Evolutionary conservation across 2,329 filamentous ascomycete genomes (phyloP), one percentile per base, ranked within the genome.

Genomic region (Didymellaceae sp.): DNA sequence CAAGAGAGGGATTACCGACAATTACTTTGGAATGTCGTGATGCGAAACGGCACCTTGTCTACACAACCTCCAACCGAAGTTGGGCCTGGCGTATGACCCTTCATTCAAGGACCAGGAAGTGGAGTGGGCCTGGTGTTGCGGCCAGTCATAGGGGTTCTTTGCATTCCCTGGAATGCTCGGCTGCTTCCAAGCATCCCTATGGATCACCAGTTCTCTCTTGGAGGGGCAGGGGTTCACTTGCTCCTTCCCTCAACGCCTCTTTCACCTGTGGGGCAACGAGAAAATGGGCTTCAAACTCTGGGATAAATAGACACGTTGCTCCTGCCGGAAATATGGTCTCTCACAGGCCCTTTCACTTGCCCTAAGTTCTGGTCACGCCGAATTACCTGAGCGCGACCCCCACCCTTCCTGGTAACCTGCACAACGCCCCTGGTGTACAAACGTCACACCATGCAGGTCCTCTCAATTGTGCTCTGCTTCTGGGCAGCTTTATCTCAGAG

Each of bases 401-500:
- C 13, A 28, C 20, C n/a, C 24, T 51, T 17, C n/a, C 22, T 14
- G 14, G 37, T 13, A 42, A 13, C 20, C 32, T 35, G 47, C 31
- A 16, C 37, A 18, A 26, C 17, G 10, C 35, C 35, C 45, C 33
- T 25, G 4, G n/a, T 25, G 17, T 31, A 43, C 21, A 10, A 22
- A 30, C 14, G 25, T 18, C 26, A 20, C 20, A 33, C 34, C 32
- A 72, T 71, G 67, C 61, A 53, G 45, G 42, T 66, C 11, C 31
- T 57, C 41, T 61, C 58, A 22, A 34, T 68, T 16, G 42, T 66
- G 43, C 53, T 64, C 53, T 69, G 68, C 63, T 66, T 72, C 1
- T 53, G 63, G 55, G 68, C 63, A 59, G 58, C 55, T 25, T 56
- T 59, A 25, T 43, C 58, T 18, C 60, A 70, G 9, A 55, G 59